Conservation (phyloP, 805 yeast species). For the Metschnikowia chrysomelidarum region DNA sequence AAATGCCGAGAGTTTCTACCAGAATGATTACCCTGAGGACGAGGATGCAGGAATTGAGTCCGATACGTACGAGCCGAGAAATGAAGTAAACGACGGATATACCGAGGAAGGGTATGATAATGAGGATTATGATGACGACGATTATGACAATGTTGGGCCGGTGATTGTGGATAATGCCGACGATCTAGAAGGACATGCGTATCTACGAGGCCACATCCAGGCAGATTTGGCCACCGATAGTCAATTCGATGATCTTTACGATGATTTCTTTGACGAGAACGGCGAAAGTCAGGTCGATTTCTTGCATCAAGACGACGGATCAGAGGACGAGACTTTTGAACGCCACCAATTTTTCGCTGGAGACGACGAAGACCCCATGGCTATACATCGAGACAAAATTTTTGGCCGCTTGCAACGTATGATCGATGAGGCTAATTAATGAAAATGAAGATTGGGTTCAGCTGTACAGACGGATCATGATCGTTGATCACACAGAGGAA, state of each 20-base stretch:
- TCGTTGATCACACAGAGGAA: not conserved
- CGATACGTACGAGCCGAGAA: conserved; percentile 17
- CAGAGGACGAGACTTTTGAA: conserved; percentile 20
- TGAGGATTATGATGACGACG: conserved; percentile 20
- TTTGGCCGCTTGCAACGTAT: conserved; percentile 55
- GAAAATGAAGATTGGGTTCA: conserved; percentile 2
- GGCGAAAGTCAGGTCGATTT: conserved; percentile 34
- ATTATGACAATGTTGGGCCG: conserved; percentile 15
- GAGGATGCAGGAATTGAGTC: conserved; percentile 55
- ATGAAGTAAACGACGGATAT: not conserved
- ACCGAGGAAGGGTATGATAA: conserved; percentile 1
- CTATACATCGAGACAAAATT: conserved; percentile 61
- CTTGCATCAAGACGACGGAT: conserved; percentile 11
- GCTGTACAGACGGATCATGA: not conserved
- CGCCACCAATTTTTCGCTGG: conserved; percentile 55
- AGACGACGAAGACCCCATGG: conserved; percentile 59
- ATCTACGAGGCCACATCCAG: conserved; percentile 21
- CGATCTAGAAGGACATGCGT: conserved; percentile 15
- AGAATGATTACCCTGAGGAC: conserved; percentile 93
- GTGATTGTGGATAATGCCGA: conserved; percentile 15
- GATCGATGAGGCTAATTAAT: conserved; percentile 49
- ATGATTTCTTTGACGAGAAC: conserved; percentile 29
- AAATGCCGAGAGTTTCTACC: conserved; percentile 87
- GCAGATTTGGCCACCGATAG: conserved; percentile 17
- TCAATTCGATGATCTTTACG: conserved; percentile 21